Conservation (phyloP, 2,329 filamentous ascomycete species). For the Talaromyces piceae region DNA sequence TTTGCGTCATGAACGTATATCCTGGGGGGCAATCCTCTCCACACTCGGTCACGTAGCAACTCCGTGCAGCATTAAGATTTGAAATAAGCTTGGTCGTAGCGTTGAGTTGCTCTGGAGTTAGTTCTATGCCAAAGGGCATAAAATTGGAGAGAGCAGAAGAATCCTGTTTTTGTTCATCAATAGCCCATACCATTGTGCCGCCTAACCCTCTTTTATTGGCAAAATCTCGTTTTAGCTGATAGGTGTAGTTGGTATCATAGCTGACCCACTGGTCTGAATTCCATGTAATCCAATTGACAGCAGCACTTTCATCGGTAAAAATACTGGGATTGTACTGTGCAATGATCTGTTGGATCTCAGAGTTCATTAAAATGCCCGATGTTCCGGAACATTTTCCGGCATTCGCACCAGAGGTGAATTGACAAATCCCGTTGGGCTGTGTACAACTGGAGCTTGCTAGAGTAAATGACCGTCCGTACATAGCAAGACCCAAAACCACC, state of each 20-base stretch:
- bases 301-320: constrained; percentile 12
- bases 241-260: constrained; percentile 29
- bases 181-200: constrained; percentile 20
- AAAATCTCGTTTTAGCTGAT: constrained; percentile 27
- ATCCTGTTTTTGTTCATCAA: too few relatives aligned
- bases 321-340: constrained; percentile 10
- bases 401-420: constrained; percentile 13
- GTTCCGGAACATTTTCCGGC: constrained; percentile 15
- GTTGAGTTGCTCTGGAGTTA: too few relatives aligned
- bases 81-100: too few relatives aligned
- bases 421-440: constrained; percentile 12
- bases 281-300: constrained; percentile 14
- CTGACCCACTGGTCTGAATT: constrained; percentile 18
- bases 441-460: constrained; percentile 19
- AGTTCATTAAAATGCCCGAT: constrained; percentile 13
- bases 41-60: too few relatives aligned
- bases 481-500: constrained; percentile 23
- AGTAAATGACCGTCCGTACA: constrained; percentile 20
- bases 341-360: constrained; percentile 20
- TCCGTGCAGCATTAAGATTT: too few relatives aligned
- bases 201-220: constrained; percentile 25
- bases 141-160: too few relatives aligned
- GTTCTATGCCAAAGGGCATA: too few relatives aligned
- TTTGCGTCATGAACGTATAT: too few relatives aligned
- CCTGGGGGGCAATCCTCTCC: too few relatives aligned